Evolutionary conservation across 371 early-diverging fungal species (phyloP), one percentile per base, ranked within the genome.

Genomic region (Mucor lusitanicus): DNA sequence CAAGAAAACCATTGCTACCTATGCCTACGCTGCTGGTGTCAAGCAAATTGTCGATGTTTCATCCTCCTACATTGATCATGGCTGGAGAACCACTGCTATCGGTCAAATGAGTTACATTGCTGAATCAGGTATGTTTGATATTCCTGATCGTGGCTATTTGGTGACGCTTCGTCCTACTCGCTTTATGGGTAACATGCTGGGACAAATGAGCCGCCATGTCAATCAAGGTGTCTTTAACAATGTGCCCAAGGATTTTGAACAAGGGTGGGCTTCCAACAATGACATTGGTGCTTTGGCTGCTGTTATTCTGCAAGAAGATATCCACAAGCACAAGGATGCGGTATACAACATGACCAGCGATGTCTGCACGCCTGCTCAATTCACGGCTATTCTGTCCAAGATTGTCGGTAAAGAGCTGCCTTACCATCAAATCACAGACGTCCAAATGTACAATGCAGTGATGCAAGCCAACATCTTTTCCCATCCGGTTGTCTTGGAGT

Each of bases 1-100:
- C 17, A 75, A 75, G 56, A n/a, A 19, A 3, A 57, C 54, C 0
- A 57, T 65, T 56, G 69, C 80, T 0, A 55, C 39, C 2, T 53
- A 40, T 7, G 74, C 72, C 6, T 78, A 76, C 42, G 69, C 27
- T 19, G 73, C 78, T 5, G 78, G 76, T 19, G 64, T 80, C 0
- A 55, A 71, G 19, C 81, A 80, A 57, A 63, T 80, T 1, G 74
- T 80, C 3, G 74, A 75, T 44, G 61, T 80, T 12, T 80, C 78
- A 0, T 71, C 72, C 21, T 28, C 39, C 2, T 19, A 54, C 6
- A 67, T 61, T 6, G 61, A 65, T n/a, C 23, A 30, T 4, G 70
- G 72, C 4, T 80, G 70, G 68, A 63, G 75, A 61, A n/a, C 32
- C 0, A 61, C 42, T 0, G 42, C 53, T 33, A 61, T 74, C 33